phyloP scores from a whole-genome alignment of 2,329 filamentous ascomycete species.

The Colletotrichum simmondsii region DNA sequence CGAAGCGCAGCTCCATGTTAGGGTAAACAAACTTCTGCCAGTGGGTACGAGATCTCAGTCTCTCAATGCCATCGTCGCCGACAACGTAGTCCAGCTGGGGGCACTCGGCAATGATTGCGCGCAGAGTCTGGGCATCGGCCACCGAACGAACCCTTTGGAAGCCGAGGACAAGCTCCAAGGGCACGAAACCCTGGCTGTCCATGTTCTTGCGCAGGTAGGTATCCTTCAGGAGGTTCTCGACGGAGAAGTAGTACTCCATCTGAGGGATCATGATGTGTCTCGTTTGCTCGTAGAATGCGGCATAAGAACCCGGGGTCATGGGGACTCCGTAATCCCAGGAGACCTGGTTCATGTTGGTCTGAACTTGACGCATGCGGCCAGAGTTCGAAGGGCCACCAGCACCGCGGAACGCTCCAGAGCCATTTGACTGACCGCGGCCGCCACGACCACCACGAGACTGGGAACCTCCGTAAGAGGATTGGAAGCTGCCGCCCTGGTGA shows the following conservation, averaged over 20 bases:
- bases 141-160: slow-evolving; percentile 87
- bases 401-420: slow-evolving; percentile 25
- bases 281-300: slow-evolving; percentile 22
- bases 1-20: slow-evolving; percentile 75
- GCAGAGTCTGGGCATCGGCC: slow-evolving; percentile 51
- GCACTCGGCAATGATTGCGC: slow-evolving; percentile 71
- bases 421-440: slow-evolving; percentile 29
- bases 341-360: slow-evolving; percentile 43
- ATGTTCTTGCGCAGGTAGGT: slow-evolving; percentile 88
- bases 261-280: slow-evolving; percentile 52
- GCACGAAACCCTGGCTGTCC: slow-evolving; percentile 95
- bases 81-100: slow-evolving; percentile 78
- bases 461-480: slow-evolving; percentile 22
- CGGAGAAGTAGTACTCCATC: slow-evolving; percentile 95
- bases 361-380: slow-evolving; percentile 48
- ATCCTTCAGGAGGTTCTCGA: slow-evolving; percentile 96
- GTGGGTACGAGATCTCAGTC: slow-evolving; percentile 77
- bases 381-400: slow-evolving; percentile 30
- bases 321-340: slow-evolving; percentile 53
- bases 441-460: slow-evolving; percentile 32
- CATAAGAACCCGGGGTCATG: slow-evolving; percentile 2
- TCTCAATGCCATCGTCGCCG: slow-evolving; percentile 81
- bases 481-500: slow-evolving; percentile 45
- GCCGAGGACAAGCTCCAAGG: slow-evolving; percentile 79
- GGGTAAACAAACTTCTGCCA: slow-evolving; percentile 86